Base-by-base conservation (phyloP, 768 basidiomycete genomes). In the Lentinus tigrinus region DNA sequence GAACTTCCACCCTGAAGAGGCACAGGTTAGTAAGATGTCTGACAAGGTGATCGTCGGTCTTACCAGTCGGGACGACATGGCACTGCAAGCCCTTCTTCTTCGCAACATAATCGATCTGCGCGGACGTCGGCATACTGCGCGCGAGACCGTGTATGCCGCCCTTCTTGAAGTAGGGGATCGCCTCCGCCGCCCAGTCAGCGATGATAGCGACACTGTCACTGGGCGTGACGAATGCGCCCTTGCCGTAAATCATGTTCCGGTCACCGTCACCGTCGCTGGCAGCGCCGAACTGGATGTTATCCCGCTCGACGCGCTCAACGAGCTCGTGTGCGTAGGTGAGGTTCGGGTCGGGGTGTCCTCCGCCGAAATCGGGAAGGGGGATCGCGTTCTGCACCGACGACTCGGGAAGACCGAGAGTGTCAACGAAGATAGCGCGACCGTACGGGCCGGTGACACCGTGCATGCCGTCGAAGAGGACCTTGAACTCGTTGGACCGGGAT, bases 171-270 rank as follows among this genome's bases (percentile, higher is more conserved):
- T 95, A 95, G 11, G 94, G 94, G 64, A 95, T 95, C 54, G 81
- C 80, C 57, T 95, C 84, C 14, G 92, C 70, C 9, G 78, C 93
- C 93, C 93, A 98, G 74, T 98, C 88, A 31, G 97, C 97, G 68
- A 99, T 99, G 78, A 99, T 94, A 26, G 97, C 97, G 58, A 99
- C 96, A 9, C 93, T 95, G 75, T 99, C 97, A 8, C 89, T 91
- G 16, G 97, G 97, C 11, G 96, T 98, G 62, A 99, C 97, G 73
- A 99, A 99, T 44, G 97, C 97, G 60, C 91, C 89, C 72, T 91
- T 89, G 65, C 97, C 97, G 74, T 99, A 99, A 70, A 99, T 98
- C 97, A 99, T 98, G 80, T 99, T 98, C 62, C 97, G 78, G 73
- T 98, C 97, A 39, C 97, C 96, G 66, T 98, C 97, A 27, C 97